Evolutionary conservation across 345 rosid species (phyloP).

Genomic region (Reutealis trisperma): DNA sequence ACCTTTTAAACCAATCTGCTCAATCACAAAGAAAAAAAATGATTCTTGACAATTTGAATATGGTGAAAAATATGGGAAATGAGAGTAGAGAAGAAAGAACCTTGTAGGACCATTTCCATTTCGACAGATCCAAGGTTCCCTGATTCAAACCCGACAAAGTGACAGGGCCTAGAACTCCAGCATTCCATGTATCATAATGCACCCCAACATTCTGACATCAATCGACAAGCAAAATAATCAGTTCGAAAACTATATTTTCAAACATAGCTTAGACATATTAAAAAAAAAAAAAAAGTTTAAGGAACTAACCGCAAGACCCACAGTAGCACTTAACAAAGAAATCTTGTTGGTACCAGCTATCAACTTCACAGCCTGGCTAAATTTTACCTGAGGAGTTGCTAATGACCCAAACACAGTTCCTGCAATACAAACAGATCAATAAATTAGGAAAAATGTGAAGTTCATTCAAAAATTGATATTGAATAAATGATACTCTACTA

Average conservation of each 20-base stretch:
- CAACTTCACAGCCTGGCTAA: slow-evolving; percentile 31
- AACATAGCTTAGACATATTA: neutral
- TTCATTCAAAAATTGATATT: neutral
- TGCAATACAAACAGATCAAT: neutral
- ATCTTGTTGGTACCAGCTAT: slow-evolving; percentile 35
- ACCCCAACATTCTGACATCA: slow-evolving; percentile 31
- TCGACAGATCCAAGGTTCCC: slow-evolving; percentile 28
- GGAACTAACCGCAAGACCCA: slow-evolving; percentile 39
- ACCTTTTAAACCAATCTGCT: slow-evolving; percentile 35
- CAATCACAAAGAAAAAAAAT: neutral
- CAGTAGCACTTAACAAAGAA: slow-evolving; percentile 38
- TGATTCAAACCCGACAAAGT: slow-evolving; percentile 28
- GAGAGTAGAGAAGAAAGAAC: slow-evolving; percentile 14
- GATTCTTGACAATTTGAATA: neutral
- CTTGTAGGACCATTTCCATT: slow-evolving; percentile 38
- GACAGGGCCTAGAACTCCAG: slow-evolving; percentile 36
- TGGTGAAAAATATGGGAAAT: neutral
- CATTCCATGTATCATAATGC: slow-evolving; percentile 30
- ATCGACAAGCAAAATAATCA: neutral
- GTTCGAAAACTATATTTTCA: neutral
- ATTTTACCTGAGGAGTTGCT: slow-evolving; percentile 22
- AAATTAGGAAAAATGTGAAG: neutral
- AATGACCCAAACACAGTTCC: slow-evolving; percentile 31
- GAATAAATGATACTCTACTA: neutral
- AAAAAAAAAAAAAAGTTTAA: neutral